These are phyloP conservation scores for Fusarium sp. DNA, from an alignment of 2,329 filamentous ascomycete genomes.

Conservation along the genomic window DNA sequence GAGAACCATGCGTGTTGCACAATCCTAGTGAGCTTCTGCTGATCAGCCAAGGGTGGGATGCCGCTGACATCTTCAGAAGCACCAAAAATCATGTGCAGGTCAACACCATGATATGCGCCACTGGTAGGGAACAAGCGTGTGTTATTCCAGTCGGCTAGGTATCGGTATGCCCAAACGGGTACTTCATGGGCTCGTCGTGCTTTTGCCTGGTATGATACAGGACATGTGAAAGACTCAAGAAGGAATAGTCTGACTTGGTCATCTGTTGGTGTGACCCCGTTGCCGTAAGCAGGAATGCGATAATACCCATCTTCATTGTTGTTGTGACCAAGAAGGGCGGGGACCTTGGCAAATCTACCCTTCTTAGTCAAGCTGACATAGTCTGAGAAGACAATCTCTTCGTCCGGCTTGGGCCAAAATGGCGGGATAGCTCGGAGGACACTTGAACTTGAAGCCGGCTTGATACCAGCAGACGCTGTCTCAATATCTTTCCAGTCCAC, in stretches of 20 bases:
- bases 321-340: slow-evolving; percentile 61
- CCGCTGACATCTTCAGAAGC: slow-evolving; percentile 58
- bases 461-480: slow-evolving; percentile 55
- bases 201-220: slow-evolving; percentile 57
- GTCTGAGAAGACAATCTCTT: slow-evolving; percentile 59
- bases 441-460: slow-evolving; percentile 52
- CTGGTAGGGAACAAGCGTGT: slow-evolving; percentile 61
- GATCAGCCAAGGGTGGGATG: slow-evolving; percentile 50
- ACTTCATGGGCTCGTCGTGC: slow-evolving; percentile 55
- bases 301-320: slow-evolving; percentile 66
- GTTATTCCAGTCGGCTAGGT: slow-evolving; percentile 66
- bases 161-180: slow-evolving; percentile 63
- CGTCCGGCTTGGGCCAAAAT: slow-evolving; percentile 62
- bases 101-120: slow-evolving; percentile 65
- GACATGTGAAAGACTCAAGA: slow-evolving; percentile 63
- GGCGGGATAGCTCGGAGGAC: slow-evolving; percentile 56
- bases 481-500: slow-evolving; percentile 56
- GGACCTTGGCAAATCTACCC: slow-evolving; percentile 59
- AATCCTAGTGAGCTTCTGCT: slow-evolving; percentile 53
- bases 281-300: slow-evolving; percentile 59
- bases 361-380: slow-evolving; percentile 54
- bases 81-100: slow-evolving; percentile 65
- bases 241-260: slow-evolving; percentile 58
- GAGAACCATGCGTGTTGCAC: slow-evolving; percentile 61
- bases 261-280: slow-evolving; percentile 57